These are phyloP conservation scores for Microdochium nivale DNA, from an alignment of 2,329 filamentous ascomycete species.

Conservation along the genomic window DNA sequence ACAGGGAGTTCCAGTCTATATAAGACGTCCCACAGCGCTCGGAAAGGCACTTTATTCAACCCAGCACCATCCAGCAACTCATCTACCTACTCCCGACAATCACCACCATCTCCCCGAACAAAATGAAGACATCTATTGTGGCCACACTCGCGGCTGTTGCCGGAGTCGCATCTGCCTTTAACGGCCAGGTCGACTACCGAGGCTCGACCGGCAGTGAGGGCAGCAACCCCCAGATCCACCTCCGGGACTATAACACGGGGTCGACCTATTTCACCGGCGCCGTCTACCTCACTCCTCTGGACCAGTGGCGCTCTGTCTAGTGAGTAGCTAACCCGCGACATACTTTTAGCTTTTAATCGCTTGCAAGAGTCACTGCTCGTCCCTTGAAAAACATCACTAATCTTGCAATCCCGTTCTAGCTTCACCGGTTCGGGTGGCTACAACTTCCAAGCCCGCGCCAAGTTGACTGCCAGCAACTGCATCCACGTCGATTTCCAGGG, in stretches of 20 bases:
- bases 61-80: not conserved
- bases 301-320: not conserved
- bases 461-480: not conserved
- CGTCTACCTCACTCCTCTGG: not conserved
- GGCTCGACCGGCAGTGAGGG: not conserved
- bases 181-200: not conserved
- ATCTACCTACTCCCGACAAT: not conserved
- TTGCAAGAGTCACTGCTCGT: no score
- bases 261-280: not conserved
- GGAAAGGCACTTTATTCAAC: not conserved
- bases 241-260: not conserved
- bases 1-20: not conserved
- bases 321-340: not conserved
- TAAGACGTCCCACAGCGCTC: not conserved
- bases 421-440: not conserved
- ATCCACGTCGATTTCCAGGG: not conserved
- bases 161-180: not conserved
- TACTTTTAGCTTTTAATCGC: not conserved
- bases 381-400: no score
- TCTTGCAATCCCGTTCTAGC: not conserved
- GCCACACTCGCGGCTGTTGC: not conserved
- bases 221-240: not conserved
- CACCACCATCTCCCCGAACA: not conserved
- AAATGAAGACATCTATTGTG: not conserved
- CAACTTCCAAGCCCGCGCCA: not conserved